Conservation (phyloP, 768 basidiomycete genomes). For the Mycena floridula region DNA sequence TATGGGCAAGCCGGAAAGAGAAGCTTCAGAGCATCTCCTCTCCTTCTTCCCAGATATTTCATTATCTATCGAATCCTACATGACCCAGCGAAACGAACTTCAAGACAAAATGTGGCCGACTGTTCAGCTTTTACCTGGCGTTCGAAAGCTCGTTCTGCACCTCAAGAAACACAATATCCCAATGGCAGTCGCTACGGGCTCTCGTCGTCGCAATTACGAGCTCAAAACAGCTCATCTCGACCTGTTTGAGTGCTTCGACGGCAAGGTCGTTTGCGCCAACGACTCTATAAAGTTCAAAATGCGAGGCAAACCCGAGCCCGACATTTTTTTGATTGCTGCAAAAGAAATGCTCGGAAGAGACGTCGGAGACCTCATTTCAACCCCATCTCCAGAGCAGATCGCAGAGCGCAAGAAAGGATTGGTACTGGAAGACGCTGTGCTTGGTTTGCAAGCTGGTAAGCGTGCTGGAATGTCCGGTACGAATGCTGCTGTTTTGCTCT, state of each 20-base stretch:
- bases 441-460: conserved; percentile 75
- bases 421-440: conserved; percentile 78
- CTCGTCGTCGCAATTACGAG: conserved; percentile 54
- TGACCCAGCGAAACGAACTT: conserved; percentile 44
- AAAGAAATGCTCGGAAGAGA: conserved; percentile 45
- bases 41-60: conserved; percentile 73
- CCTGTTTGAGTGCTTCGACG: conserved; percentile 57
- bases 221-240: conserved; percentile 65
- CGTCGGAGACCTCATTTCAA: conserved; percentile 38
- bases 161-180: conserved; percentile 63
- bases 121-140: conserved; percentile 69
- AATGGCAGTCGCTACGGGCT: conserved; percentile 80
- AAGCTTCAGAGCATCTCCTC: conserved; percentile 60
- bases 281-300: conserved; percentile 43
- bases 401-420: conserved; percentile 57
- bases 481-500: conserved; percentile 10
- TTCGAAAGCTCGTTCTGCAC: conserved; percentile 60
- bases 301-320: conserved; percentile 75
- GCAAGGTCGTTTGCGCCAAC: conserved; percentile 66
- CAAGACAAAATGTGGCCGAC: conserved; percentile 68
- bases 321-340: conserved; percentile 76
- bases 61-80: conserved; percentile 55
- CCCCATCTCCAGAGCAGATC: conserved; percentile 25
- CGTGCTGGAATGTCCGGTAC: conserved; percentile 83
- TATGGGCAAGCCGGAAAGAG: conserved; percentile 77